These are phyloP conservation scores for Tardiomyces depauwii DNA, from an alignment of 1,139 yeast species.

Conservation along the genomic window DNA sequence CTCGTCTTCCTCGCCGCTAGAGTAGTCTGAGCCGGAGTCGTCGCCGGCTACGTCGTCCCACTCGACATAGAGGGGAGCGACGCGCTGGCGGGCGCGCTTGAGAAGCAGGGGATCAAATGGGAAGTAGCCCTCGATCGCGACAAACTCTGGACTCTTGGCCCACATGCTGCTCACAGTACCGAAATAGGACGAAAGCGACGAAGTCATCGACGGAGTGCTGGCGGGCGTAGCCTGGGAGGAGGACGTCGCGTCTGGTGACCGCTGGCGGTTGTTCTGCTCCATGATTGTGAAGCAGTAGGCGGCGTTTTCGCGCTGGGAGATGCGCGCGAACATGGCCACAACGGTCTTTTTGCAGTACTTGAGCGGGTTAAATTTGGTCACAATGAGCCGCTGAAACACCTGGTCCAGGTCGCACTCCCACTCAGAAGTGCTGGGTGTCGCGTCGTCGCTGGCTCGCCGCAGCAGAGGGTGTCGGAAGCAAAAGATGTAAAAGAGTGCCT, in stretches of 20 bases:
- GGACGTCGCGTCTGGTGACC: slow-evolving; percentile 6
- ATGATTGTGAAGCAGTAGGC: slow-evolving; percentile 91
- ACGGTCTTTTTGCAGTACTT: slow-evolving; percentile 92
- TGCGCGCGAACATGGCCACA: slow-evolving; percentile 84
- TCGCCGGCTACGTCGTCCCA: slow-evolving; percentile 65
- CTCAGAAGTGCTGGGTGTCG: slow-evolving; percentile 15
- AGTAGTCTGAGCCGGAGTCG: slow-evolving; percentile 44
- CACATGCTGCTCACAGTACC: slow-evolving; percentile 10
- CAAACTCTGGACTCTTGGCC: slow-evolving; percentile 58
- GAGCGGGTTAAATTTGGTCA: slow-evolving; percentile 86
- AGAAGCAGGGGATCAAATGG: slow-evolving; percentile 90
- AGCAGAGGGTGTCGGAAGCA: slow-evolving; percentile 72
- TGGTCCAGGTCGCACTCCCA: slow-evolving; percentile 85
- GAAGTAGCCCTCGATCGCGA: slow-evolving; percentile 83
- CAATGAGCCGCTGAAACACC: slow-evolving; percentile 75
- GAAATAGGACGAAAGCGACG: slow-evolving; percentile 3
- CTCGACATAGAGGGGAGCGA: slow-evolving; percentile 55
- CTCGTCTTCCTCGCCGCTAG: slow-evolving; percentile 24
- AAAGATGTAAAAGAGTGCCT: slow-evolving; percentile 80
- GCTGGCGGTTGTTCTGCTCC: slow-evolving; percentile 63
- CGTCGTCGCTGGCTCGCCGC: slow-evolving; percentile 26
- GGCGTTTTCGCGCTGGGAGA: slow-evolving; percentile 80
- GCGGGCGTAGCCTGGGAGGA: neutral
- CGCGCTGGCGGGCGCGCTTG: slow-evolving; percentile 44
- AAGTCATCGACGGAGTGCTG: neutral